Evolutionary conservation across 805 yeast genomes (phyloP).

Genomic region (Geotrichum ghanense): DNA sequence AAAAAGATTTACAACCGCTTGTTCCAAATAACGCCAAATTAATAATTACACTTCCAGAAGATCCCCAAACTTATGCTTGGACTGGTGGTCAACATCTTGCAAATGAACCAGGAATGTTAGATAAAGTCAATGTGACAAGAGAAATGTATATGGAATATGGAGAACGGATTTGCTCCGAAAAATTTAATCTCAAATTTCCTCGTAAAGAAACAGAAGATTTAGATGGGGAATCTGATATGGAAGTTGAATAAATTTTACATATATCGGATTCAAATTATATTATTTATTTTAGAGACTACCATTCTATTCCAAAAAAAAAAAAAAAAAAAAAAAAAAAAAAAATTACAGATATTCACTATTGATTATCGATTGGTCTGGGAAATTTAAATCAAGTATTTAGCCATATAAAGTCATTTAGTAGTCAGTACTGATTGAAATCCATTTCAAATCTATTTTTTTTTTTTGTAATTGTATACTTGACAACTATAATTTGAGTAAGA

Average conservation of each 20-base stretch:
- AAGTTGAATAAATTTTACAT: neutral
- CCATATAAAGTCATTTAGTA: too few relatives aligned
- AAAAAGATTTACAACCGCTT: slow-evolving; percentile 22
- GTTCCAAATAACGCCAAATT: slow-evolving; percentile 25
- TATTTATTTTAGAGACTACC: too few relatives aligned
- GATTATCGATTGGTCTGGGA: too few relatives aligned
- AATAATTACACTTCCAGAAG: slow-evolving; percentile 21
- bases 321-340: too few relatives aligned
- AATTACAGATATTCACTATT: too few relatives aligned
- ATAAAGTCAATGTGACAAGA: slow-evolving; percentile 51
- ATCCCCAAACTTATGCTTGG: slow-evolving; percentile 44
- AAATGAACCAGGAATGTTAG: slow-evolving; percentile 24
- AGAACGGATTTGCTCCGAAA: slow-evolving; percentile 32
- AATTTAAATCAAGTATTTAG: too few relatives aligned
- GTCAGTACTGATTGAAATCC: too few relatives aligned
- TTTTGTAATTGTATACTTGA: too few relatives aligned
- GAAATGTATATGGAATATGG: slow-evolving; percentile 87
- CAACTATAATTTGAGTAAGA: too few relatives aligned
- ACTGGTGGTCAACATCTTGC: slow-evolving; percentile 41
- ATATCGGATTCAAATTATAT: too few relatives aligned
- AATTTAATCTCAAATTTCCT: neutral
- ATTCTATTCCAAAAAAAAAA: too few relatives aligned
- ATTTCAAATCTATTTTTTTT: too few relatives aligned
- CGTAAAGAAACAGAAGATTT: neutral
- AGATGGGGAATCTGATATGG: neutral